Percentiles rank a stretch among this genome's conserved stretches.
phyloP scores from a whole-genome alignment of 2,329 filamentous ascomycete genomes.

The Hymenotorrendiella dingleyae region DNA sequence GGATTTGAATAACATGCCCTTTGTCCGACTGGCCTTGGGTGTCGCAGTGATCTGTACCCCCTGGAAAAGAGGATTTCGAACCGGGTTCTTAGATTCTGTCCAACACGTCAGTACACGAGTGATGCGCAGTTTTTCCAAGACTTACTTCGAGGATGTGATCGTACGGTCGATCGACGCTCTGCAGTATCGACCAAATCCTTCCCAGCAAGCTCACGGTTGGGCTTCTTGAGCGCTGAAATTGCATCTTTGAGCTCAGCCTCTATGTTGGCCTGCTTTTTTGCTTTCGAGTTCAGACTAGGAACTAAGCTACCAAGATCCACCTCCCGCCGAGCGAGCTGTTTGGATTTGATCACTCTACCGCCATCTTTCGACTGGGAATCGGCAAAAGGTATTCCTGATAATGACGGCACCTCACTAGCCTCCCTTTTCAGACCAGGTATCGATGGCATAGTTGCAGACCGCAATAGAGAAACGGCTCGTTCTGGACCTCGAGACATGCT shows the following conservation, averaged over 20 bases:
- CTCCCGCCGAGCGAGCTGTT: conserved; percentile 44
- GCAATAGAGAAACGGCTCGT: conserved; percentile 56
- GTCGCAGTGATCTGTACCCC: conserved; percentile 31
- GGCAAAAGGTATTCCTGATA: conserved; percentile 43
- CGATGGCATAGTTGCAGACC: conserved; percentile 60
- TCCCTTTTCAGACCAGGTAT: conserved; percentile 62
- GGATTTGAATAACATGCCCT: conserved; percentile 18
- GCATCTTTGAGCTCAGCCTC: conserved; percentile 68
- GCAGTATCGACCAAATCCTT: conserved; percentile 61
- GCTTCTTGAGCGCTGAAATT: conserved; percentile 67
- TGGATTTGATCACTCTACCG: conserved; percentile 33
- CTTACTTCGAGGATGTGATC: conserved; percentile 45
- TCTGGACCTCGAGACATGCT: conserved; percentile 52
- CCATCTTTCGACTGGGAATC: conserved; percentile 35
- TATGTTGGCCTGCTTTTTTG: conserved; percentile 59
- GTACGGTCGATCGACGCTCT: conserved; percentile 51
- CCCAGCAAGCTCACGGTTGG: conserved; percentile 65
- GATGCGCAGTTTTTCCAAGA: too few relatives aligned
- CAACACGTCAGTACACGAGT: conserved; percentile 31
- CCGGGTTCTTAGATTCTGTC: conserved; percentile 47
- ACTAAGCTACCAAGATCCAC: conserved; percentile 48
- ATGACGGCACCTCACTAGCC: conserved; percentile 51
- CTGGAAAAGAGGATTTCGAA: conserved; percentile 31
- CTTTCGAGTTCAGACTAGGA: conserved; percentile 49
- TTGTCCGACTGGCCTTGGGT: conserved; percentile 27